Evolutionary conservation across 805 yeast species (phyloP).

Genomic region (Yamadazyma paraphyllophila): DNA sequence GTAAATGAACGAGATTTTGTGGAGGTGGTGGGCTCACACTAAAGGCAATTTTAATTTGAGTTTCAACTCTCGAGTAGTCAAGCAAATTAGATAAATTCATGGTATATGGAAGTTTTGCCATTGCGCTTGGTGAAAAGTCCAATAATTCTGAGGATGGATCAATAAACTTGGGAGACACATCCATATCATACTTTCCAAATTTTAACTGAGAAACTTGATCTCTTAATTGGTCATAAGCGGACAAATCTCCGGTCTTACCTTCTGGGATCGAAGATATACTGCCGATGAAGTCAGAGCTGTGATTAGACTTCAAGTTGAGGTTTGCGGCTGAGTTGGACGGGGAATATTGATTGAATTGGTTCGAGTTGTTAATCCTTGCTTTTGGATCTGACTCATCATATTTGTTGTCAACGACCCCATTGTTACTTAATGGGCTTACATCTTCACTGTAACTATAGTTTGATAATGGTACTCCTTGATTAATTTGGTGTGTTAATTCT

Average conservation of each 20-base stretch:
- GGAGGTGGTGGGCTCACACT: constrained; percentile 74
- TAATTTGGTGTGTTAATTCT: not conserved
- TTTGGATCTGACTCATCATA: not conserved
- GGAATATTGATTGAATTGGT: not conserved
- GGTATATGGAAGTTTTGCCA: constrained; percentile 45
- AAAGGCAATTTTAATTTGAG: constrained; percentile 81
- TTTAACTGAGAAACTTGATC: constrained; percentile 50
- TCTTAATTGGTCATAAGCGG: constrained; percentile 39
- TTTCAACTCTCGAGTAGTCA: constrained; percentile 84
- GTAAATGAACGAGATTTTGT: constrained; percentile 71
- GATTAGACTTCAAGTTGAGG: not conserved
- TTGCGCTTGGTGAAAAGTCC: constrained; percentile 37
- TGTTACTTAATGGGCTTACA: constrained; percentile 1
- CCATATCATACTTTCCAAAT: constrained; percentile 47
- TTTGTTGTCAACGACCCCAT: not conserved
- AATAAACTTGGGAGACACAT: constrained; percentile 33
- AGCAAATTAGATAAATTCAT: constrained; percentile 66
- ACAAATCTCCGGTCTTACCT: not conserved
- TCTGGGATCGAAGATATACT: not conserved
- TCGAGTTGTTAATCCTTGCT: not conserved
- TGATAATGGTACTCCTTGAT: not conserved
- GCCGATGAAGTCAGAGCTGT: not conserved
- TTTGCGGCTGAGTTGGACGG: not conserved
- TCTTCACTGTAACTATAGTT: constrained; percentile 6
- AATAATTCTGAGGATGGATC: constrained; percentile 32